A percentile compares a stretch with the other conserved stretches of the same genome.
Evolutionary conservation across 306 rosid genomes (phyloP).

Genomic region (Chamaecrista fasciculata): DNA sequence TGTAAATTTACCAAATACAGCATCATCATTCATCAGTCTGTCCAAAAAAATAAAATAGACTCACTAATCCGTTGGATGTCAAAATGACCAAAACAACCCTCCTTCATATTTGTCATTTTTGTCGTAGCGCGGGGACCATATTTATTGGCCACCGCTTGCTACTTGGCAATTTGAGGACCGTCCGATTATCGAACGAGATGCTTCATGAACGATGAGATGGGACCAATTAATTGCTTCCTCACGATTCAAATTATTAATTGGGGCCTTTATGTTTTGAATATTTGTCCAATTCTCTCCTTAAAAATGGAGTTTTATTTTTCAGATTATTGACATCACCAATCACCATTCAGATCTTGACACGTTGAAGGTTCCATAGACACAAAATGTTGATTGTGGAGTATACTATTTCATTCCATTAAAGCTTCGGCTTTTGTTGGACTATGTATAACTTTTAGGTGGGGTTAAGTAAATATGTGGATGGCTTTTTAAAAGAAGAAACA

Average conservation of each 20-base stretch:
- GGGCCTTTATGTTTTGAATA: neutral
- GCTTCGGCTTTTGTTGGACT: constrained; percentile 29
- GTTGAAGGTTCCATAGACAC: constrained; percentile 8
- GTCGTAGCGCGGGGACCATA: neutral
- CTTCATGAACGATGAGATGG: neutral
- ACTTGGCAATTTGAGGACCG: neutral
- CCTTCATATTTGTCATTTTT: neutral
- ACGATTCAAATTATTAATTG: neutral
- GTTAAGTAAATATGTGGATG: neutral
- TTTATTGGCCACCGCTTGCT: neutral
- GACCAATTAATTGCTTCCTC: neutral
- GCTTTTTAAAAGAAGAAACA: neutral
- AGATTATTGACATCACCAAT: neutral
- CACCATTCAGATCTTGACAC: constrained; percentile 16
- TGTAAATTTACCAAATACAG: neutral
- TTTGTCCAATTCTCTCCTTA: neutral
- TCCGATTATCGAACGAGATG: neutral
- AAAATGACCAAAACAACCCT: neutral
- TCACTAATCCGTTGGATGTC: neutral
- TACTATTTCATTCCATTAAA: too few relatives aligned
- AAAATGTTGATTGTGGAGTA: too few relatives aligned
- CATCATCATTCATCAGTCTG: neutral
- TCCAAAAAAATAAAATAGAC: neutral
- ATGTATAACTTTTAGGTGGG: constrained; percentile 7
- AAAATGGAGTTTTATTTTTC: neutral